These are phyloP conservation scores for Taphrina deformans DNA, from an alignment of 1,139 yeast species.

Conservation along the genomic window DNA sequence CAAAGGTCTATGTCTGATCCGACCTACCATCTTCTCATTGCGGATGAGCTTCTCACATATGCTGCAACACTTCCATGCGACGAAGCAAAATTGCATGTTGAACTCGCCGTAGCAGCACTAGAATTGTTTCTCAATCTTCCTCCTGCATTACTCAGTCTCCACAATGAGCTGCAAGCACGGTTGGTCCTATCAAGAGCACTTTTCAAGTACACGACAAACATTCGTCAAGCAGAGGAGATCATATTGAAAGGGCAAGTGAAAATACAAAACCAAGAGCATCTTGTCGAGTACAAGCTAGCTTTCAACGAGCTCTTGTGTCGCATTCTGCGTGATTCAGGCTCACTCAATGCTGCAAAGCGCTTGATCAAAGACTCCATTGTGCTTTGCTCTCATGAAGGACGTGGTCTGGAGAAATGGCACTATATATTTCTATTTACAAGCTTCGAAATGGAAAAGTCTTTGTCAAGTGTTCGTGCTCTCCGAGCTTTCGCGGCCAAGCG, in stretches of 20 bases:
- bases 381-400: background rate
- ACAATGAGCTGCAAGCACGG: conserved; percentile 2
- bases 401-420: background rate
- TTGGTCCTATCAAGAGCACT: background rate
- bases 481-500: conserved; percentile 5
- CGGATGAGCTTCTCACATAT: background rate
- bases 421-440: conserved; percentile 2
- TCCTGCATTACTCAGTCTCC: background rate
- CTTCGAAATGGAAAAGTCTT: background rate
- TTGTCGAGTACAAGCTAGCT: background rate
- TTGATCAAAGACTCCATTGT: background rate
- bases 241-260: background rate
- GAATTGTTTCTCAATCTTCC: conserved; percentile 2
- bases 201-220: background rate
- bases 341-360: background rate
- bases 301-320: background rate
- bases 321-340: background rate
- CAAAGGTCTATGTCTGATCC: background rate
- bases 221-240: background rate
- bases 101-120: conserved; percentile 3
- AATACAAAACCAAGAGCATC: background rate
- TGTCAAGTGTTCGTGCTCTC: background rate
- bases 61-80: background rate
- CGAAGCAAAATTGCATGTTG: background rate
- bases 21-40: background rate